Conservation (phyloP, 1,139 yeast species). For the Nadsonia starkeyi-henricii region DNA sequence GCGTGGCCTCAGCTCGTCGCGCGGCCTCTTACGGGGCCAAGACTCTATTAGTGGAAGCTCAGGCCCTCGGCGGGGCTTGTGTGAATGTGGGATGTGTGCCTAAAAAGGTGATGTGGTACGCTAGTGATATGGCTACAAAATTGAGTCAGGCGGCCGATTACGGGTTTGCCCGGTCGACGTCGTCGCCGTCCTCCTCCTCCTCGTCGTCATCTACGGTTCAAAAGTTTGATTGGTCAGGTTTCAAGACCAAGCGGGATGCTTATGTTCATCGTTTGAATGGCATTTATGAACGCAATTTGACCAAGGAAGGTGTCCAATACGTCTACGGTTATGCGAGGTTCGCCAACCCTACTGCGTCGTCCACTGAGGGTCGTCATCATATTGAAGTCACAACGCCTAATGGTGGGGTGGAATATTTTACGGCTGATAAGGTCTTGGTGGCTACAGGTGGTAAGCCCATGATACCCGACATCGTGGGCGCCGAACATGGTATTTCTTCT, state of each 20-base stretch:
- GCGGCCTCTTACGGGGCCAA: slow-evolving; percentile 92
- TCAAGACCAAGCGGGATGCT: slow-evolving; percentile 84
- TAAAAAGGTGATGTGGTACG: slow-evolving; percentile 97
- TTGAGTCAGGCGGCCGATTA: slow-evolving; percentile 64
- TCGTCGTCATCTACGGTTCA: slow-evolving; percentile 41
- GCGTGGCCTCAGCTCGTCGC: slow-evolving; percentile 93
- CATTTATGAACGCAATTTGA: slow-evolving; percentile 75
- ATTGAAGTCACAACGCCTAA: slow-evolving; percentile 53
- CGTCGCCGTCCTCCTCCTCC: slow-evolving; percentile 29
- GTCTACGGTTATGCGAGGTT: slow-evolving; percentile 83
- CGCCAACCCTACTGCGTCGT: slow-evolving; percentile 12
- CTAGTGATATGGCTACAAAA: slow-evolving; percentile 73
- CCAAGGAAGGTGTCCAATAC: slow-evolving; percentile 77
- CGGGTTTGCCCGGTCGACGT: slow-evolving; percentile 47
- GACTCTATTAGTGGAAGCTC: slow-evolving; percentile 66
- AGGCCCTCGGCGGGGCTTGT: slow-evolving; percentile 87
- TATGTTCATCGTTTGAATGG: slow-evolving; percentile 80
- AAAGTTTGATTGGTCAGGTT: slow-evolving; percentile 62
- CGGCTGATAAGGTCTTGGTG: slow-evolving; percentile 71
- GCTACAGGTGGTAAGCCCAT: slow-evolving; percentile 91
- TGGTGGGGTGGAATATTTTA: slow-evolving; percentile 36
- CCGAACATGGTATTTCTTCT: slow-evolving; percentile 77
- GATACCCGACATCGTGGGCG: slow-evolving; percentile 56
- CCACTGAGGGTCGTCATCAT: slow-evolving; percentile 41
- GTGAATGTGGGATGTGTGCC: slow-evolving; percentile 99